phyloP scores from a whole-genome alignment of 176 grass and related monocot genomes.

The Rhynchospora tenuis region DNA sequence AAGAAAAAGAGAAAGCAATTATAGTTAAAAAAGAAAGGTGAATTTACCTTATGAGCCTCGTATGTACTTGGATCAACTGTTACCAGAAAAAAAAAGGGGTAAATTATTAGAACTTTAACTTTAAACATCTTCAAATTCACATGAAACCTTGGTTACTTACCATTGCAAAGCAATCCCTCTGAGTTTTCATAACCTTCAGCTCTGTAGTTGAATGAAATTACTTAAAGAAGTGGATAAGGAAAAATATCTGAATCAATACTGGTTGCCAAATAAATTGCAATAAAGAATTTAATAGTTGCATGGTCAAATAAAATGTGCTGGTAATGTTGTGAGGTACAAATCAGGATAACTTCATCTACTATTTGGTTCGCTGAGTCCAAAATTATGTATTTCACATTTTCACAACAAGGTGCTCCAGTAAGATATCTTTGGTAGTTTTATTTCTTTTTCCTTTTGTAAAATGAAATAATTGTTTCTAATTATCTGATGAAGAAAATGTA shows the following conservation, averaged over 20 bases:
- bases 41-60: slow-evolving; percentile 53
- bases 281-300: background rate
- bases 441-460: background rate
- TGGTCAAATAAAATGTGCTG: background rate
- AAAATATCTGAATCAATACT: background rate
- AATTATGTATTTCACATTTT: background rate
- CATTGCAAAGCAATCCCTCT: slow-evolving; percentile 14
- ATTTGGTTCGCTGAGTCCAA: background rate
- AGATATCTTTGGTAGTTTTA: background rate
- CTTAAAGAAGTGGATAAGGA: background rate
- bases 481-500: background rate
- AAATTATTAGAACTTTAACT: background rate
- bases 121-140: background rate
- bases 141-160: background rate
- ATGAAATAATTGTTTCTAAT: background rate
- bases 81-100: background rate
- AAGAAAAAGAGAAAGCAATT: background rate
- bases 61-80: slow-evolving; percentile 60
- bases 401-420: background rate
- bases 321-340: background rate
- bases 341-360: background rate
- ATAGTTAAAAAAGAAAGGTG: background rate
- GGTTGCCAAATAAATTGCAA: background rate
- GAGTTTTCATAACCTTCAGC: background rate
- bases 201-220: slow-evolving; percentile 6